Conservation (phyloP, 2,329 filamentous ascomycete genomes). For the Colletotrichum eleusines region DNA sequence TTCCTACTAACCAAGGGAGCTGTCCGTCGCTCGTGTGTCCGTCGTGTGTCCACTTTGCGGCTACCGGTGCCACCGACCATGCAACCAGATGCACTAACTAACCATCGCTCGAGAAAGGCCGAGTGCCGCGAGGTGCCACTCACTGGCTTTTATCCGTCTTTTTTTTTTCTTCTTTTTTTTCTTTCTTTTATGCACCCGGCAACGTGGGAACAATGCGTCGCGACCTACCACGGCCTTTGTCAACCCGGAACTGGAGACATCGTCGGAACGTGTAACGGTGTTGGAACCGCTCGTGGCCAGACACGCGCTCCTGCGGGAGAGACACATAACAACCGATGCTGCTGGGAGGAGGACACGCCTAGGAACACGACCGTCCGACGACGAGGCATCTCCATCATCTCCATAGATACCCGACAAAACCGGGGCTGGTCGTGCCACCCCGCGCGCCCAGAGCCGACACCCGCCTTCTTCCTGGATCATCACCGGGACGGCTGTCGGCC, state of each 20-base stretch:
- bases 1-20: conserved; percentile 2
- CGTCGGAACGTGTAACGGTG: neutral
- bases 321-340: neutral
- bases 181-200: neutral
- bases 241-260: neutral
- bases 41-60: conserved; percentile 13
- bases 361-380: neutral
- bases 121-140: conserved; percentile 4
- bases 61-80: conserved; percentile 21
- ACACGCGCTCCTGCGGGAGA: neutral
- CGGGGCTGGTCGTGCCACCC: conserved; percentile 34
- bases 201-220: neutral
- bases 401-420: conserved; percentile 32
- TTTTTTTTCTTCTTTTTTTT: neutral
- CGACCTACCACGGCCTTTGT: too few relatives aligned
- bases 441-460: conserved; percentile 23
- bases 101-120: neutral
- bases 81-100: conserved; percentile 1
- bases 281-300: neutral
- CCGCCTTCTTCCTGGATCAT: conserved; percentile 1
- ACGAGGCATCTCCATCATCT: neutral
- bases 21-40: neutral
- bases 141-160: neutral
- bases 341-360: neutral
- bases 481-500: conserved; percentile 36